A percentile compares a stretch with the other conserved stretches of the same genome.
phyloP scores from a whole-genome alignment of 805 yeast genomes.

The Candida nanaspora region DNA sequence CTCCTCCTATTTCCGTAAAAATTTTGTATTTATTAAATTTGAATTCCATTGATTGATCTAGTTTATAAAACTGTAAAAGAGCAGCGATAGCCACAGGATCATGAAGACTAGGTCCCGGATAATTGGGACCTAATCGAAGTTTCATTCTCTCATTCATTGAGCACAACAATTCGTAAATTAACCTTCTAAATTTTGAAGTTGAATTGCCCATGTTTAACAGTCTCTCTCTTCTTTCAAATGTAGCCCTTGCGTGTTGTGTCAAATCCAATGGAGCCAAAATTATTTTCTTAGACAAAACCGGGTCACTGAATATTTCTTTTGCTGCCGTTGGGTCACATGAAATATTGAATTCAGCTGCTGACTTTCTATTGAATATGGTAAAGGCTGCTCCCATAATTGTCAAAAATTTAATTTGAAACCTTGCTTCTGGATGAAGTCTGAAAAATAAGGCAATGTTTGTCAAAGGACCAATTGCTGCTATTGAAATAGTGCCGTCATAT shows the following conservation, averaged over 20 bases:
- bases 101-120: conserved; percentile 67
- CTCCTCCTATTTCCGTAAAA: conserved; percentile 16
- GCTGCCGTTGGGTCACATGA: conserved; percentile 77
- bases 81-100: conserved; percentile 71
- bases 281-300: conserved; percentile 37
- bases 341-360: conserved; percentile 67
- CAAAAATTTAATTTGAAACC: conserved; percentile 40
- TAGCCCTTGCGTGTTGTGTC: conserved; percentile 59
- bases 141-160: conserved; percentile 42
- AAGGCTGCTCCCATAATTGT: conserved; percentile 76
- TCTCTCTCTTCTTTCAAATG: conserved; percentile 28
- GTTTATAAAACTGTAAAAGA: conserved; percentile 37
- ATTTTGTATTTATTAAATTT: conserved; percentile 12
- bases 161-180: conserved; percentile 47
- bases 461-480: conserved; percentile 72
- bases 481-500: conserved; percentile 41
- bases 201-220: conserved; percentile 29
- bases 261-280: conserved; percentile 60
- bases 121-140: conserved; percentile 32
- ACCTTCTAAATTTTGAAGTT: conserved; percentile 40
- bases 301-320: conserved; percentile 41
- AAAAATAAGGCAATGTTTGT: conserved; percentile 64
- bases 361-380: conserved; percentile 18
- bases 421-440: conserved; percentile 45
- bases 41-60: conserved; percentile 12